Conservation (phyloP, 176 grass and related monocot species). For the barley (Hordeum vulgare) region MorexV3_pseudomolecules_assembly NC_058520.1:503991726-503992225, state of each 20-base stretch:
- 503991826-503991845: background rate
- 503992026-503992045: background rate
- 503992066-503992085: background rate
- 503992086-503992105: background rate
- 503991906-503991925: background rate
- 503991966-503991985: background rate
- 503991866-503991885: conserved; percentile 1
- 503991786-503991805: conserved; percentile 16
- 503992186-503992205: background rate
- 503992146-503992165: too few relatives aligned
- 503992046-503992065: background rate
- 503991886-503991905: conserved; percentile 6
- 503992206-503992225: background rate
- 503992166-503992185: too few relatives aligned
- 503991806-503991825: background rate
- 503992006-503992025: background rate
- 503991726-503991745: background rate
- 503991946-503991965: background rate
- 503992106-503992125: background rate
- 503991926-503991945: conserved; percentile 5
- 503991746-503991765: background rate
- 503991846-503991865: background rate
- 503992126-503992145: background rate
- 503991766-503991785: background rate
- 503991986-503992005: background rate